These are phyloP conservation scores for Coniochaeta prunicola DNA, from an alignment of 2,329 filamentous ascomycete genomes.

Conservation along the genomic window DNA sequence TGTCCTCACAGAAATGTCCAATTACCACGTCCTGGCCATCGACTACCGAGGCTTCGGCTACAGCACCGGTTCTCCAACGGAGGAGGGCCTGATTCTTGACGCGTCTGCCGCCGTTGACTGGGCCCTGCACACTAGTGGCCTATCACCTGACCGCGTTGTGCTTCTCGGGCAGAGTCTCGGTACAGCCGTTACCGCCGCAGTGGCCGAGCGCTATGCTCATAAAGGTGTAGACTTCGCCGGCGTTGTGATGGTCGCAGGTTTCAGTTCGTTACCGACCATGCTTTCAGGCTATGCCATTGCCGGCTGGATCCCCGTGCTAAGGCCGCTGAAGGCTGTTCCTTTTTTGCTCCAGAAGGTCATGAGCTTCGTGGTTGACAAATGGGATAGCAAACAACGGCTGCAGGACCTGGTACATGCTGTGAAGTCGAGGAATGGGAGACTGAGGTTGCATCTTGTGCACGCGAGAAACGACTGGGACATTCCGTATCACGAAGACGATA, in stretches of 20 bases:
- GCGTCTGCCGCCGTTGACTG: constrained; percentile 68
- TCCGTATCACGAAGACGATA: constrained; percentile 61
- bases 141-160: constrained; percentile 67
- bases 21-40: constrained; percentile 76
- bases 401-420: constrained; percentile 45
- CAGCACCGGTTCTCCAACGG: constrained; percentile 72
- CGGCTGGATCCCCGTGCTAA: constrained; percentile 74
- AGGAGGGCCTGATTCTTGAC: constrained; percentile 75
- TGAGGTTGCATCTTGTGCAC: constrained; percentile 70
- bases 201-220: constrained; percentile 61
- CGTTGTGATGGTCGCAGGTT: constrained; percentile 71
- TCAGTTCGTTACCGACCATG: constrained; percentile 66
- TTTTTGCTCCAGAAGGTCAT: constrained; percentile 54
- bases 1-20: constrained; percentile 63
- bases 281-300: constrained; percentile 70
- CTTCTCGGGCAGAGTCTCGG: constrained; percentile 83
- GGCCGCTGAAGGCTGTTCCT: constrained; percentile 63
- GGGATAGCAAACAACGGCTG: constrained; percentile 66
- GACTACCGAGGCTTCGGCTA: constrained; percentile 87
- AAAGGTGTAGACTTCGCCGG: constrained; percentile 65
- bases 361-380: constrained; percentile 66
- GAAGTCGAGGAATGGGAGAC: constrained; percentile 29
- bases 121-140: constrained; percentile 54
- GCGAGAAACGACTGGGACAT: constrained; percentile 79
- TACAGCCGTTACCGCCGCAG: constrained; percentile 72